Evolutionary conservation across 768 basidiomycete genomes (phyloP), one percentile per base, ranked within the genome.

Genomic region (Russula sp.): DNA sequence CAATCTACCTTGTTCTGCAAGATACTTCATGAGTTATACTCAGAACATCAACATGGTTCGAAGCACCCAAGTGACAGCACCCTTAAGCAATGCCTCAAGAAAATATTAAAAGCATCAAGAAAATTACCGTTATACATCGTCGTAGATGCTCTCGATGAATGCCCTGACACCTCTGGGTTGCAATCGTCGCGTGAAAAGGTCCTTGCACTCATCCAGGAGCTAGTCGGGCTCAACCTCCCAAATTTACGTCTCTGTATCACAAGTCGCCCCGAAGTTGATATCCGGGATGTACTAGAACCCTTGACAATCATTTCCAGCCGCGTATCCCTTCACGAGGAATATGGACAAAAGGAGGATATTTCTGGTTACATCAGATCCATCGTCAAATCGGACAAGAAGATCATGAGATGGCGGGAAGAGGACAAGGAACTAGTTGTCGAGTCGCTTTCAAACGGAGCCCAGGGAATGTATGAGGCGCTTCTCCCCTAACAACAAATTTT

Each of bases 271-370:
- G 55, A 56, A 5, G 22, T 28, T 26, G 55, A 42, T 26, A 56
- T 56, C 36, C 24, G 38, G 24, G 28, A 26, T 26, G 18, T 42
- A 42, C 38, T 56, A 1, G 38, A 36, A 16, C 55, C 55, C 24
- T 28, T 56, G 55, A 56, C 38, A 40, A 28, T 26, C 6, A 42
- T 38, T 5, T 56, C 24, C 6, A 22, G 5, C 7, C 38, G 38
- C 4, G 10, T 56, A 28, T 56, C 55, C 38, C 55, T 56, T 28
- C 55, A 56, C 16, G 55, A 56, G 16, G 38, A 56, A 20, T 18
- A 18, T 16, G 38, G 55, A 16, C 55, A 56, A 42, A 40, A 24
- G 24, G 16, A 40, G 38, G 55, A 56, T n/a, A 56, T 56, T 10
- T 3, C 24, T 9, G 22, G 26, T 26, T 56, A 56, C 18, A 16